phyloP scores from a whole-genome alignment of 2,329 filamentous ascomycete genomes.

The Cyclaneusma minus region DNA sequence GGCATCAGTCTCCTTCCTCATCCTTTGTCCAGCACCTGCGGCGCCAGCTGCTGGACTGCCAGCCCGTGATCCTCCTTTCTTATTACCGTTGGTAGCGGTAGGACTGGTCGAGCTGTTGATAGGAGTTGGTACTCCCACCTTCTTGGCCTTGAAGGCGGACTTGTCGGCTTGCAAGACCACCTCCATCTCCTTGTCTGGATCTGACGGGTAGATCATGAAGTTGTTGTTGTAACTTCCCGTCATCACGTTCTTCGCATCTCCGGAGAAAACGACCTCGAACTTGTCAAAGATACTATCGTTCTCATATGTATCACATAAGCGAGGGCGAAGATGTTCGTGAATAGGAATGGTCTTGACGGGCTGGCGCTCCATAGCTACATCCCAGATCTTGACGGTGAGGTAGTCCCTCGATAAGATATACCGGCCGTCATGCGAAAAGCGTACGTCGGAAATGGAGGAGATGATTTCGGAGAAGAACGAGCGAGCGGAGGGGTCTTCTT shows the following conservation, averaged over 20 bases:
- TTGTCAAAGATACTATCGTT: conserved; percentile 99
- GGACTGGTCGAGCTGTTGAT: conserved; percentile 75
- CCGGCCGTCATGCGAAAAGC: conserved; percentile 89
- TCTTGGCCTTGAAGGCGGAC: conserved; percentile 99
- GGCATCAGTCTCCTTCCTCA: conserved; percentile 98
- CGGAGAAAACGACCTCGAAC: conserved; percentile 97
- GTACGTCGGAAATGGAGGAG: conserved; percentile 95
- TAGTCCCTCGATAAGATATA: conserved; percentile 98
- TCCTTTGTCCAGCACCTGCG: conserved; percentile 69
- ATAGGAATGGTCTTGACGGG: conserved; percentile 98
- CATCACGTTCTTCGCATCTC: conserved; percentile 98
- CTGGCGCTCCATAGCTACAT: conserved; percentile 97
- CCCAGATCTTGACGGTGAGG: conserved; percentile 98
- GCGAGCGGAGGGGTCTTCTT: conserved; percentile 90
- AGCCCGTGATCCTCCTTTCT: conserved; percentile 79
- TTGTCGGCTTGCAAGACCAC: conserved; percentile 97
- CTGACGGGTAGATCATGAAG: conserved; percentile 99
- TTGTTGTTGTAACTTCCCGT: conserved; percentile 99
- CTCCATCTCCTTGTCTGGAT: conserved; percentile 90
- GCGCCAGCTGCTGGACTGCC: conserved; percentile 68
- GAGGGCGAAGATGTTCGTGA: conserved; percentile 86
- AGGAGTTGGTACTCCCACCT: conserved; percentile 91
- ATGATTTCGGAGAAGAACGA: conserved; percentile 99
- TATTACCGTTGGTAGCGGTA: conserved; percentile 53
- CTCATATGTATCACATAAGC: conserved; percentile 95